Evolutionary conservation across 352 stramenopile species (phyloP).

Genomic region (Globisporangium nunn): DNA sequence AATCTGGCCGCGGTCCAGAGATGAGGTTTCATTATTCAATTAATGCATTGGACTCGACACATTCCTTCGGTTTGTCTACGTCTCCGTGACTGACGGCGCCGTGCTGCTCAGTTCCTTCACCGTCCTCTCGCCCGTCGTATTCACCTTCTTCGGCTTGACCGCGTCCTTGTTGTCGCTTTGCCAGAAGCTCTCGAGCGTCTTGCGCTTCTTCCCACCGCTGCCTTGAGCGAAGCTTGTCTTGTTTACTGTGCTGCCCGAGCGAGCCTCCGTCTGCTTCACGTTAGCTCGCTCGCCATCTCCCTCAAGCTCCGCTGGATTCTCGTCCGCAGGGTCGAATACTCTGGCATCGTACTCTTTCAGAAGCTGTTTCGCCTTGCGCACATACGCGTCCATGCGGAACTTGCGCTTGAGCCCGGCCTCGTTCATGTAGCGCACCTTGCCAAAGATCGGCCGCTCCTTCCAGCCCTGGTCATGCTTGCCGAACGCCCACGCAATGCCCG

Average conservation of each 20-base stretch:
- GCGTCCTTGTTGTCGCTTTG: neutral
- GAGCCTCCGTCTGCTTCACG: neutral
- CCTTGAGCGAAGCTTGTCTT: neutral
- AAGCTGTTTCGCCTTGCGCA: conserved; percentile 43
- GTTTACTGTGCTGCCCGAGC: neutral
- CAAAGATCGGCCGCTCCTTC: conserved; percentile 95
- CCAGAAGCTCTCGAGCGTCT: conserved; percentile 20
- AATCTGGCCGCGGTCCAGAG: no score
- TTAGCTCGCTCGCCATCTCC: neutral
- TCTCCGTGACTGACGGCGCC: no score
- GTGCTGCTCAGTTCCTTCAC: no score
- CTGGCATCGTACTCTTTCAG: conserved; percentile 3
- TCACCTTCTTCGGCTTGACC: neutral
- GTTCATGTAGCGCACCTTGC: conserved; percentile 99
- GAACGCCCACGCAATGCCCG: conserved; percentile 78
- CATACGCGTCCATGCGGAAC: conserved; percentile 92
- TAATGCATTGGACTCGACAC: no score
- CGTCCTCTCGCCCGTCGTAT: no score
- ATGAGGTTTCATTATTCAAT: no score
- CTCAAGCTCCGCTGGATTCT: neutral
- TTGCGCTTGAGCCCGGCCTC: conserved; percentile 97
- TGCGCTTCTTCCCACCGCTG: conserved; percentile 16
- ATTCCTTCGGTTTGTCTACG: no score
- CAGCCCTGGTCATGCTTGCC: conserved; percentile 96
- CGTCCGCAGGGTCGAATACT: neutral